Evolutionary conservation across 1,139 yeast genomes (phyloP), one percentile per base, ranked within the genome.

Genomic region (Groenewaldozyma sp.): DNA sequence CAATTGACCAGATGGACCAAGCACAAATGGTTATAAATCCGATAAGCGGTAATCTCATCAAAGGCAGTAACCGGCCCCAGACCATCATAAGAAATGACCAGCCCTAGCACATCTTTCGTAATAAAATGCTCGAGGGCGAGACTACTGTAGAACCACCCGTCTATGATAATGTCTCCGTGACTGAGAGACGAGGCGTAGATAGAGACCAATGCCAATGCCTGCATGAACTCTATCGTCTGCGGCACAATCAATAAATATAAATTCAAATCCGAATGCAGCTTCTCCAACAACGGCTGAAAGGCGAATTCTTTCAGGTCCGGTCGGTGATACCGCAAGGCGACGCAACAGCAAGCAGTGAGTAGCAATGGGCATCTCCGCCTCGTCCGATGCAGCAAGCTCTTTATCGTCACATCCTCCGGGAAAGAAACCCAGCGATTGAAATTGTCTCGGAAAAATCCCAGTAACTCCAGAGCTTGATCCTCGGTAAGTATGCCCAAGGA

Each of bases 351-450:
- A 0, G 79, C 70, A 0, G 87, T 78, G 24, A 82, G 60, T 17
- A 82, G 62, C 34, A 82, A 63, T 0, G 91, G 76, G 16, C 84
- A 77, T 31, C 71, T 67, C 21, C 52, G 48, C 29, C 79, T 60
- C 34, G 81, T 67, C 28, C 72, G 59, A n/a, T 66, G 71, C 7
- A 82, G 64, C 28, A 82, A 60, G 19, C 62, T 66, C 16, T 63
- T 70, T 0, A 80, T 70, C 1, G 76, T 60, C 28, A 73, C 56
- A 19, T 64, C 64, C 34, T 72, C 70, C 0, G 91, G 87, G 40
- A 82, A 76, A 43, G 83, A 77, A 3, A 81, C 78, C 94, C 94
- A 82, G 31, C 83, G 65, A 7, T 87, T 86, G 52, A 78, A 82
- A 51, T 81, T 71, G 42, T 76, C 71, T 37, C 82, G 63, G 54